Percentiles rank a stretch among this genome's conserved stretches.
Conservation (phyloP, 345 rosid species). For the Erysimum cheiranthoides region DNA sequence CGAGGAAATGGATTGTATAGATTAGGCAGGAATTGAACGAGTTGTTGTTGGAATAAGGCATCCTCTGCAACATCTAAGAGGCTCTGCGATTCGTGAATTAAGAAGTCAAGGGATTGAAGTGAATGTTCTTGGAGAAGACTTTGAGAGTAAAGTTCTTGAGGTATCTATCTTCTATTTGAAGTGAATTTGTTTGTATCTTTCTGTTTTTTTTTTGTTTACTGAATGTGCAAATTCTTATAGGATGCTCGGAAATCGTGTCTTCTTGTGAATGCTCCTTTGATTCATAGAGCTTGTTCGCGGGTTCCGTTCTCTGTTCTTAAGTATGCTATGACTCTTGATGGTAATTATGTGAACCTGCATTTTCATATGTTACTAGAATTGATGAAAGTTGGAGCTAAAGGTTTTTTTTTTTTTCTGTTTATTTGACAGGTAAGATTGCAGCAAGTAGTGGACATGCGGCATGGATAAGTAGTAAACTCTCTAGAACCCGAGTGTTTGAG, state of each 20-base stretch:
- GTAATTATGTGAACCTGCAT: constrained; percentile 49
- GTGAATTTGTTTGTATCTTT: background rate
- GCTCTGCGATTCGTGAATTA: constrained; percentile 72
- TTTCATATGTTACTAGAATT: background rate
- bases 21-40: constrained; percentile 87
- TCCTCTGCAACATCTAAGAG: constrained; percentile 88
- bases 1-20: constrained; percentile 40
- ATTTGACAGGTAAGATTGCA: constrained; percentile 83
- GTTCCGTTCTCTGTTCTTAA: constrained; percentile 92
- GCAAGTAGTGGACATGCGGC: constrained; percentile 90
- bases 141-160: constrained; percentile 75
- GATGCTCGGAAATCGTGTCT: constrained; percentile 84
- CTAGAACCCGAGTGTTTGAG: constrained; percentile 82
- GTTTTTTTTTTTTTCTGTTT: constrained; percentile 24
- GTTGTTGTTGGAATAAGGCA: constrained; percentile 92
- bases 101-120: constrained; percentile 83
- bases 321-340: constrained; percentile 98
- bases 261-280: constrained; percentile 86
- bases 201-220: background rate
- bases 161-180: constrained; percentile 42
- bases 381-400: background rate
- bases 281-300: constrained; percentile 78
- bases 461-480: constrained; percentile 90
- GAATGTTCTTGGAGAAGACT: constrained; percentile 92
- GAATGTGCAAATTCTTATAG: constrained; percentile 40